A percentile compares a stretch with the other conserved stretches of the same genome.
Evolutionary conservation across 352 stramenopile genomes (phyloP).

Genomic region (Aphanomyces stellatus): DNA sequence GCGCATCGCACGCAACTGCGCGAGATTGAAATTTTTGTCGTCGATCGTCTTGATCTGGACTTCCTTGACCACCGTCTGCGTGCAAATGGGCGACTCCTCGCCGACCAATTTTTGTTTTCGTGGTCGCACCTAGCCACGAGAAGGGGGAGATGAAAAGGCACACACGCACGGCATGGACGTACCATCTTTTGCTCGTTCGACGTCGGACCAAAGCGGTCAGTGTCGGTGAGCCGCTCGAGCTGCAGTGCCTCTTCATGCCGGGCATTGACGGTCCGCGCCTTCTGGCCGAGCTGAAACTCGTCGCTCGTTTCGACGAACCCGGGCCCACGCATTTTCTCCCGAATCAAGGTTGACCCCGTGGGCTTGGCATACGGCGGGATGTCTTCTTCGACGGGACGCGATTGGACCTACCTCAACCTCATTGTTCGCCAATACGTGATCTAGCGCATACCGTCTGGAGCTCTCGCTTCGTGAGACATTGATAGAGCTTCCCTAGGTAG

Average conservation of each 20-base stretch:
- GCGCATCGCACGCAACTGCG: constrained; percentile 67
- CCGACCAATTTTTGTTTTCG: constrained; percentile 25
- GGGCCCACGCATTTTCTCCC: constrained; percentile 66
- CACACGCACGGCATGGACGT: not conserved
- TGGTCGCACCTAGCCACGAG: not conserved
- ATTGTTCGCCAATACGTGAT: constrained; percentile 18
- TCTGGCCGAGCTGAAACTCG: constrained; percentile 55
- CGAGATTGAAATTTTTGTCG: constrained; percentile 51
- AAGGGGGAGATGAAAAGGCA: not conserved
- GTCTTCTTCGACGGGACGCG: constrained; percentile 28
- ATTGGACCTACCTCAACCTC: constrained; percentile 17
- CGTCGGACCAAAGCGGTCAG: constrained; percentile 1
- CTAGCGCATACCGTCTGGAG: constrained; percentile 42
- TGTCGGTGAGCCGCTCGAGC: constrained; percentile 45
- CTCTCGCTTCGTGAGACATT: constrained; percentile 83
- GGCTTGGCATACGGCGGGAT: constrained; percentile 77
- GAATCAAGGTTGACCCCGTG: constrained; percentile 74
- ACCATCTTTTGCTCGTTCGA: constrained; percentile 15
- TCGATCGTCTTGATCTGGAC: constrained; percentile 88
- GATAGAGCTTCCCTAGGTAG: constrained; percentile 85
- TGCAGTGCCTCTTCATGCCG: constrained; percentile 77
- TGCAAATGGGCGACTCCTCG: constrained; percentile 45
- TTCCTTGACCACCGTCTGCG: constrained; percentile 76
- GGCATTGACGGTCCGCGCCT: constrained; percentile 46
- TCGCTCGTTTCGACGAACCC: constrained; percentile 68